Conservation (phyloP, 2,329 filamentous ascomycete species). For the Chrysosporium keratinophilum region DNA sequence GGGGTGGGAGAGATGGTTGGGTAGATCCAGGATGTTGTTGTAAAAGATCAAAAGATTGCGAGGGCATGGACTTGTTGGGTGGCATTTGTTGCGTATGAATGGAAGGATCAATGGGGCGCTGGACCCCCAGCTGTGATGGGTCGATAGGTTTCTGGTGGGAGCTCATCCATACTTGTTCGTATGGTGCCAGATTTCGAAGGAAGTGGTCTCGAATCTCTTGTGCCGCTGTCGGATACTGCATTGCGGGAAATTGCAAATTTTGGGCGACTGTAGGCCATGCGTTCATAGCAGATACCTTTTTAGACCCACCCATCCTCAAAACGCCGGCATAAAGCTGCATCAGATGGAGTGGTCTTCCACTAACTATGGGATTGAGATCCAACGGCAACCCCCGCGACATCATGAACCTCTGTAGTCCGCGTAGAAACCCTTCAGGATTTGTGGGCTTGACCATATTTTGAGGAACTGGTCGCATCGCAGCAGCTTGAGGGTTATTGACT, state of each 20-base stretch:
- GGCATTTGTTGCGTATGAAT: conserved; percentile 32
- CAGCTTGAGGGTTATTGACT: conserved; percentile 33
- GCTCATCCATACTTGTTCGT: conserved; percentile 50
- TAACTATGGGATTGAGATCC: conserved; percentile 62
- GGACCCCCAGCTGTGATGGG: conserved; percentile 35
- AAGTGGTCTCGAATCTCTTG: conserved; percentile 63
- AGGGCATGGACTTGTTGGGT: conserved; percentile 35
- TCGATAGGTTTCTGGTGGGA: conserved; percentile 37
- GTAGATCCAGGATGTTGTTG: conserved; percentile 23
- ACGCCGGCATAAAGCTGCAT: conserved; percentile 69
- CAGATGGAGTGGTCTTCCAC: conserved; percentile 62
- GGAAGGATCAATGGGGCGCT: conserved; percentile 29
- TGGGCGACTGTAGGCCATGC: conserved; percentile 65
- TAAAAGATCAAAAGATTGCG: conserved; percentile 12
- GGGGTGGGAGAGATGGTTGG: conserved; percentile 18
- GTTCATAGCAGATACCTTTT: conserved; percentile 57
- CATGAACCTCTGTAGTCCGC: conserved; percentile 70
- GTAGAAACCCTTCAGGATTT: conserved; percentile 59
- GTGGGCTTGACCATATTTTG: conserved; percentile 33
- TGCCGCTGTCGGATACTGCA: conserved; percentile 56
- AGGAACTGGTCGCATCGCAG: conserved; percentile 40
- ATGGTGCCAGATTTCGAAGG: conserved; percentile 62
- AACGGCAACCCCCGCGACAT: conserved; percentile 60
- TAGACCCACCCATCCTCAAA: conserved; percentile 66
- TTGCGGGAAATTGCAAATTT: conserved; percentile 48